These are phyloP conservation scores for Phytophthora fragariaefolia DNA, from an alignment of 352 stramenopile species.

Conservation along the genomic window DNA sequence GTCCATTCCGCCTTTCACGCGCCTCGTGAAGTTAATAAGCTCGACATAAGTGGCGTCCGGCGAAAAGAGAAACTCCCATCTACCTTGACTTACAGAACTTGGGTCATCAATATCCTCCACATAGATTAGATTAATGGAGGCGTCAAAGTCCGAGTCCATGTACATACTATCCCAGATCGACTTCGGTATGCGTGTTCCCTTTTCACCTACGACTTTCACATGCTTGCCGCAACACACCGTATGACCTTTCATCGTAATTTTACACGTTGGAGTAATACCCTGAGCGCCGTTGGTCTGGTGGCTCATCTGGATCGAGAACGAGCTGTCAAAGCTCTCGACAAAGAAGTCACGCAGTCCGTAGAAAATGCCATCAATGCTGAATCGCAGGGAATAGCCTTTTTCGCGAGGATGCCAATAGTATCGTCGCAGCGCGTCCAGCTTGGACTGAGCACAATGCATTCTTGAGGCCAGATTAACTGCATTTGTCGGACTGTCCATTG, in stretches of 20 bases:
- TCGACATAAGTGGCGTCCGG: slow-evolving; percentile 68
- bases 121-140: slow-evolving; percentile 65
- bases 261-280: slow-evolving; percentile 71
- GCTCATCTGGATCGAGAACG: slow-evolving; percentile 66
- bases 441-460: slow-evolving; percentile 69
- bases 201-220: slow-evolving; percentile 80
- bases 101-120: slow-evolving; percentile 57
- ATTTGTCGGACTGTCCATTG: slow-evolving; percentile 48
- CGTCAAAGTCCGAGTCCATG: slow-evolving; percentile 72
- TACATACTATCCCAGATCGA: slow-evolving; percentile 85
- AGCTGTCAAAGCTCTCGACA: slow-evolving; percentile 65
- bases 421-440: slow-evolving; percentile 71
- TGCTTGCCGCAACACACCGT: slow-evolving; percentile 74
- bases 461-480: slow-evolving; percentile 63
- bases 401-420: slow-evolving; percentile 76
- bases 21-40: slow-evolving; percentile 68
- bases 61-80: slow-evolving; percentile 69
- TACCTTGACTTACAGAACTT: slow-evolving; percentile 44
- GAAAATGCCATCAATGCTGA: slow-evolving; percentile 83
- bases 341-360: slow-evolving; percentile 79
- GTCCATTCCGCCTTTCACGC: slow-evolving; percentile 73
- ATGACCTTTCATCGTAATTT: slow-evolving; percentile 67
- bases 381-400: slow-evolving; percentile 78
- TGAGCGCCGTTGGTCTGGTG: slow-evolving; percentile 75
- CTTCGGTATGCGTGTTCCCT: slow-evolving; percentile 78